Evolutionary conservation across 2,329 filamentous ascomycete species (phyloP), one percentile per base, ranked within the genome.

Genomic region (Hirsutella minnesotensis): DNA sequence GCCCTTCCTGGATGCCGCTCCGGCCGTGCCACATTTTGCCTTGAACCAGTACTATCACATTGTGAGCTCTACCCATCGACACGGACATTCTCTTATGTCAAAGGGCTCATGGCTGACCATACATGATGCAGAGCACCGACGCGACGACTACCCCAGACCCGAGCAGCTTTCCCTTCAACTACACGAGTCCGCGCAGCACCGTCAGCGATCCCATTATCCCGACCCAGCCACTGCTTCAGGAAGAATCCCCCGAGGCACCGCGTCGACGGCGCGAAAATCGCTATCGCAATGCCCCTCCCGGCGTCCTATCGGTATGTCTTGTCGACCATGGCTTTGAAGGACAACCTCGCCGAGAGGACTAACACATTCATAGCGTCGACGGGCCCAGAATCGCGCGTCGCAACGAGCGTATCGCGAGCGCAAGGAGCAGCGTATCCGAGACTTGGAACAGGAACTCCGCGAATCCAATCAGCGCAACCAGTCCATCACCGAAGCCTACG

Each of bases 401-500:
- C 57, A 60, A 40, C 49, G 55, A 3, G 56, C 56, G 20, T 60
- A 60, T 45, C 52, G 56, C 22, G 54, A 59, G 45, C 55, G 57
- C 44, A 60, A 56, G 42, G 54, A 82, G 53, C 77, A 80, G 56
- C 72, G 79, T 47, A 79, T 80, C 52, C 72, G 73, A 47, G 77
- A 81, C 50, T 69, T 82, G 18, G 77, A 81, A 56, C 55, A 65
- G 30, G 68, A 77, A 51, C 68, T 81, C 27, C 59, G 59, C 38
- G 68, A 73, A 16, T 61, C 76, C 40, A 69, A 70, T 47, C 67
- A 72, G 20, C 73, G 70, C 50, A 75, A 79, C 55, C 70, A 70
- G 45, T 65, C 67, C 29, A 68, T 81, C 42, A 68, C 69, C 47
- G 65, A 68, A 41, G 74, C 73, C 4, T 77, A 79, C 53, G 59